These are phyloP conservation scores for Phytophthora constricta DNA, from an alignment of 352 stramenopile species.

Conservation along the genomic window DNA sequence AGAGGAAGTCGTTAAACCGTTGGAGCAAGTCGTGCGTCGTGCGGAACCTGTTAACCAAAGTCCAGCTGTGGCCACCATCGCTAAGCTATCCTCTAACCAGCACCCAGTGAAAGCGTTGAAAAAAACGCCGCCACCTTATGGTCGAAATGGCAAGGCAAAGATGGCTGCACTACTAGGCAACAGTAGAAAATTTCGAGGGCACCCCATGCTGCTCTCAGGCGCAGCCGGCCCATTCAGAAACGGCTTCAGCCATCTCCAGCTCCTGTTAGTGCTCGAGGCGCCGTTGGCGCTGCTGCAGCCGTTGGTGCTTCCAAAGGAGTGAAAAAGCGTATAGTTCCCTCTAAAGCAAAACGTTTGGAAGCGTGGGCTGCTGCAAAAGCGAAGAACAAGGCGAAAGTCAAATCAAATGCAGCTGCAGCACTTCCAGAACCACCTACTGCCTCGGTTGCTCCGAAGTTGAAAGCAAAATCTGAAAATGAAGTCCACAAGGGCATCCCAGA, in stretches of 20 bases:
- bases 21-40: conserved; percentile 15
- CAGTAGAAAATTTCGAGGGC: conserved; percentile 27
- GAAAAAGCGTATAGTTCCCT: conserved; percentile 17
- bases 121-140: conserved; percentile 6
- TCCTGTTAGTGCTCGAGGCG: conserved; percentile 15
- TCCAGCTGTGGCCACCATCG: background rate
- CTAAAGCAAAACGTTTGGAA: conserved; percentile 8
- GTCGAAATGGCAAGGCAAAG: conserved; percentile 8
- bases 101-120: background rate
- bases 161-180: conserved; percentile 22
- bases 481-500: conserved; percentile 23
- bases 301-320: background rate
- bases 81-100: conserved; percentile 12
- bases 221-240: conserved; percentile 16
- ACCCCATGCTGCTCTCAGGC: conserved; percentile 16
- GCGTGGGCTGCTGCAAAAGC: conserved; percentile 22
- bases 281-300: background rate
- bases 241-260: conserved; percentile 15
- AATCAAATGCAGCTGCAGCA: conserved; percentile 27
- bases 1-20: conserved; percentile 10
- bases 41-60: conserved; percentile 10
- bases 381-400: conserved; percentile 23
- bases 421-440: conserved; percentile 24
- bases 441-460: background rate
- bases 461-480: conserved; percentile 1